Conservation (phyloP, 495 filamentous ascomycete species). For the Wilcoxina mikolae region DNA sequence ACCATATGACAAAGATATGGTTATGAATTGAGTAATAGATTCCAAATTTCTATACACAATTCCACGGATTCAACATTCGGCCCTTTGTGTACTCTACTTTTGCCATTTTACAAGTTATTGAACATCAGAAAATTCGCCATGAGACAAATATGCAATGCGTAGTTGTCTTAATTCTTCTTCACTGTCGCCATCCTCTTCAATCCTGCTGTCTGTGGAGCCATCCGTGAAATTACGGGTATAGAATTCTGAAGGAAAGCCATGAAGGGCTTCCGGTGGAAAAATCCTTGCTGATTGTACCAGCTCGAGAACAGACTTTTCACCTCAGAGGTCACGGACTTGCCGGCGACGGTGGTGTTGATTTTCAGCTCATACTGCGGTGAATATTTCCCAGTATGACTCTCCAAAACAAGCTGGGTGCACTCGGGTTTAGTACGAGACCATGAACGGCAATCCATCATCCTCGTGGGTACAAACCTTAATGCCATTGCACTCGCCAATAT, state of each 20-base stretch:
- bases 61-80: too few species aligned
- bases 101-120: too few species aligned
- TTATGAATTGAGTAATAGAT: too few species aligned
- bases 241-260: slow-evolving; percentile 34
- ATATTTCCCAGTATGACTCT: slow-evolving; percentile 57
- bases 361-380: slow-evolving; percentile 62
- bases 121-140: too few species aligned
- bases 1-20: too few species aligned
- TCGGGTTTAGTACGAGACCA: too few species aligned
- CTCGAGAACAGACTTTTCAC: slow-evolving; percentile 57
- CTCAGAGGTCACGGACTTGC: slow-evolving; percentile 30
- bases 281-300: slow-evolving; percentile 75
- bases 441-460: not conserved
- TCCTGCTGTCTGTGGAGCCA: slow-evolving; percentile 9
- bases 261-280: slow-evolving; percentile 70
- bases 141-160: too few species aligned
- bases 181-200: not conserved
- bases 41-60: too few species aligned
- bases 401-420: slow-evolving; percentile 57
- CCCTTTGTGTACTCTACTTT: too few species aligned
- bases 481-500: slow-evolving; percentile 50
- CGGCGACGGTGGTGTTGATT: slow-evolving; percentile 27
- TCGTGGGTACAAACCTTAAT: slow-evolving; percentile 35
- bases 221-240: slow-evolving; percentile 16
- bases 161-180: not conserved